These are phyloP conservation scores for Rhododendron simsii DNA, from an alignment of 148 eudicot genomes.

Conservation along the genomic window DNA sequence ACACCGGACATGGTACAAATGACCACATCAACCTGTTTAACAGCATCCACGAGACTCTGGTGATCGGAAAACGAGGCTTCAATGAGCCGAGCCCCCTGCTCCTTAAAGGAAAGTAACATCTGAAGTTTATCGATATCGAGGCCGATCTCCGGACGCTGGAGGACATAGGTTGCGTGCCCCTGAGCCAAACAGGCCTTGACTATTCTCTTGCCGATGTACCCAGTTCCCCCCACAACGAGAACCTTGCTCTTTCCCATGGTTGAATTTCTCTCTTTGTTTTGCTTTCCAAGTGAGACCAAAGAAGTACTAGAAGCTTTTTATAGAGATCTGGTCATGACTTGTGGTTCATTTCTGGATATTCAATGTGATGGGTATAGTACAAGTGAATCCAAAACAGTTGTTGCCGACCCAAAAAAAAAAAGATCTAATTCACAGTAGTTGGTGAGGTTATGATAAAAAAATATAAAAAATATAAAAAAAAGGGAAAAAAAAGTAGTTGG, in stretches of 20 bases:
- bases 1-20: slow-evolving; percentile 74
- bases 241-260: slow-evolving; percentile 41
- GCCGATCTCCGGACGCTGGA: slow-evolving; percentile 34
- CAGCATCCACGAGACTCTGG: slow-evolving; percentile 64
- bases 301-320: neutral
- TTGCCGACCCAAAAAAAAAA: no score
- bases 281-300: neutral
- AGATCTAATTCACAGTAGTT: no score
- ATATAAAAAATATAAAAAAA: no score
- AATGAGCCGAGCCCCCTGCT: slow-evolving; percentile 30
- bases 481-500: neutral
- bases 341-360: neutral
- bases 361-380: neutral
- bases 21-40: slow-evolving; percentile 69
- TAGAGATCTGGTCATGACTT: neutral
- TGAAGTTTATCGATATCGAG: slow-evolving; percentile 42
- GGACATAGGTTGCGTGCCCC: slow-evolving; percentile 44
- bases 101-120: slow-evolving; percentile 35
- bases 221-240: slow-evolving; percentile 52
- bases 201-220: slow-evolving; percentile 46
- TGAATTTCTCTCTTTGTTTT: neutral
- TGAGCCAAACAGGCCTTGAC: slow-evolving; percentile 46
- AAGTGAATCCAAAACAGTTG: neutral
- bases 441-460: no score
- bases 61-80: slow-evolving; percentile 60